Percentiles rank a stretch among this genome's conserved stretches.
phyloP scores from a whole-genome alignment of 768 basidiomycete genomes.

The Podaxis sp. region DNA sequence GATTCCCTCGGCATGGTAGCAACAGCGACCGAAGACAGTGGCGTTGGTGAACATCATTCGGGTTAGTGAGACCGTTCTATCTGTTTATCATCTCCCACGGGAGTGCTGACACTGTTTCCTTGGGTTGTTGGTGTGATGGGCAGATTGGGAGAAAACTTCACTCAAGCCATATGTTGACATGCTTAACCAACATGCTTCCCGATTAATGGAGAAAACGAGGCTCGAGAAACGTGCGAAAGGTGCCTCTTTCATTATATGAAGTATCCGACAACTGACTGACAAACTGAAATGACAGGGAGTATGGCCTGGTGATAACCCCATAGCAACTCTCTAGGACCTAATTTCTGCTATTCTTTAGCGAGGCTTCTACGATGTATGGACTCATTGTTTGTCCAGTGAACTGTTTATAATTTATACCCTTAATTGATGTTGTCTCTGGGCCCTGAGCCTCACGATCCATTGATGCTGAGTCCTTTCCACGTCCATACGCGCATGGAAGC shows the following conservation, averaged over 20 bases:
- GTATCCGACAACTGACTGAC: not conserved
- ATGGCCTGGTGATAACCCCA: conserved; percentile 5
- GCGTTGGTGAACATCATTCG: conserved; percentile 42
- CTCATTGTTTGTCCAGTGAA: not conserved
- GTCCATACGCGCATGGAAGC: not conserved
- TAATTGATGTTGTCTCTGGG: not conserved
- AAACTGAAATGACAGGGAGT: conserved; percentile 1
- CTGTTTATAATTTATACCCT: not conserved
- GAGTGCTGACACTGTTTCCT: not conserved
- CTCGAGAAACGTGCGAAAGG: conserved; percentile 45
- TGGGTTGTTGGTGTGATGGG: not conserved
- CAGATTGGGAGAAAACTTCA: conserved; percentile 86
- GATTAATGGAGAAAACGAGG: conserved; percentile 57
- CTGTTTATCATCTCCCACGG: conserved; percentile 4
- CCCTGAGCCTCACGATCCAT: not conserved
- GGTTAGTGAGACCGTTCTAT: conserved; percentile 29
- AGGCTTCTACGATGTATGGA: not conserved
- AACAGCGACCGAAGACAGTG: conserved; percentile 18
- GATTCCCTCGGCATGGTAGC: conserved; percentile 27
- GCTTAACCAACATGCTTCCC: conserved; percentile 69
- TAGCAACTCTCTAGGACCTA: not conserved
- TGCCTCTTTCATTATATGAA: conserved; percentile 17
- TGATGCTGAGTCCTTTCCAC: not conserved
- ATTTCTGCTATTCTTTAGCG: not conserved
- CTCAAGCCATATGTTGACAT: conserved; percentile 88